Evolutionary conservation across 2,329 filamentous ascomycete genomes (phyloP).

Genomic region (Ploettnerulaceae sp.): DNA sequence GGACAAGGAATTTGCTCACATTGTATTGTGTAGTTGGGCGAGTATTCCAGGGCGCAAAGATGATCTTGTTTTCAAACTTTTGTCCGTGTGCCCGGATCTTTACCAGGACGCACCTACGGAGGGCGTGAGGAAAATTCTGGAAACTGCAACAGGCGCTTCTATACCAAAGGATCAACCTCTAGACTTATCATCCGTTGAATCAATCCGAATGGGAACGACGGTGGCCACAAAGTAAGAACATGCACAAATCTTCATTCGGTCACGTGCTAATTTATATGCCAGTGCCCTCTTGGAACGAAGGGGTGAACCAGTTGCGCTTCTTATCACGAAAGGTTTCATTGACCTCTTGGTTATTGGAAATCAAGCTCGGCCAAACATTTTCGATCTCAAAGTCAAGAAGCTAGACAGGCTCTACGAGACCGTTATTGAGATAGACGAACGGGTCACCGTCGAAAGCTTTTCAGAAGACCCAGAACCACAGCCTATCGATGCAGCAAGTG

Average conservation of each 20-base stretch:
- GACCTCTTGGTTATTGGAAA: conserved; percentile 68
- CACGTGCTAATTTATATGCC: conserved; percentile 56
- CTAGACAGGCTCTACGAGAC: conserved; percentile 62
- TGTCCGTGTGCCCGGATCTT: conserved; percentile 66
- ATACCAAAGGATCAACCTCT: conserved; percentile 27
- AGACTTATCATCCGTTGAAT: conserved; percentile 38
- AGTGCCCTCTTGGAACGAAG: conserved; percentile 68
- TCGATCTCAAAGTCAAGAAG: conserved; percentile 63
- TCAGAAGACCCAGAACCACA: conserved; percentile 43
- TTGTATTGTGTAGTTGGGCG: conserved; percentile 5
- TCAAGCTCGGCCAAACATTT: conserved; percentile 65
- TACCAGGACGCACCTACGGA: conserved; percentile 63
- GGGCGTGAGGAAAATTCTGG: conserved; percentile 59
- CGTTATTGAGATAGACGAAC: conserved; percentile 66
- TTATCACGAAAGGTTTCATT: conserved; percentile 65
- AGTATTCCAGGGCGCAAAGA: conserved; percentile 50
- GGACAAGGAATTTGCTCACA: neutral
- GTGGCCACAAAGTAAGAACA: conserved; percentile 61
- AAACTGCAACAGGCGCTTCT: conserved; percentile 54
- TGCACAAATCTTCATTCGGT: conserved; percentile 34
- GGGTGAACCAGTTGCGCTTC: conserved; percentile 63
- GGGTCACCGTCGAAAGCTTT: conserved; percentile 63
- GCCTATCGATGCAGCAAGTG: conserved; percentile 59
- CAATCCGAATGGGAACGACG: conserved; percentile 70
- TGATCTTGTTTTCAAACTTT: conserved; percentile 66